A percentile compares a stretch with the other conserved stretches of the same genome.
phyloP scores from a whole-genome alignment of 768 basidiomycete genomes.

The Collybia nuda region DNA sequence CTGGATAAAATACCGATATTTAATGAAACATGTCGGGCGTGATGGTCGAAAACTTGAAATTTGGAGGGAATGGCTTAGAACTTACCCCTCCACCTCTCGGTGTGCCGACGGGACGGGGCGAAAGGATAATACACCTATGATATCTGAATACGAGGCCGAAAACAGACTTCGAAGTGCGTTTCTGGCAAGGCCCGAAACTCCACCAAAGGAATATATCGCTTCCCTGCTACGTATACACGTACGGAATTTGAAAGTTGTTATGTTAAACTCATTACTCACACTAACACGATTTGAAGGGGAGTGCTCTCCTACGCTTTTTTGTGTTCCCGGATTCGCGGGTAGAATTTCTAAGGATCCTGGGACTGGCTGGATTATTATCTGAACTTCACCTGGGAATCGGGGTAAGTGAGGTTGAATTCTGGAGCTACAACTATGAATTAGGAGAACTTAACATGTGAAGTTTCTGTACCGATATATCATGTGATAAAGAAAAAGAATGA shows the following conservation, averaged over 20 bases:
- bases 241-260: slow-evolving; percentile 21
- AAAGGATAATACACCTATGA: slow-evolving; percentile 36
- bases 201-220: slow-evolving; percentile 43
- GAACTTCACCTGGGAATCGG: slow-evolving; percentile 32
- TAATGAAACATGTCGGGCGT: slow-evolving; percentile 52
- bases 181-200: slow-evolving; percentile 16
- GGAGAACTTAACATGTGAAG: too few species aligned
- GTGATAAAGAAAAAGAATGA: slow-evolving; percentile 1
- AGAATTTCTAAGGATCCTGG: slow-evolving; percentile 58
- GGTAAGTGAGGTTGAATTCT: slow-evolving; percentile 58
- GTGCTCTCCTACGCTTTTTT: slow-evolving; percentile 55
- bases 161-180: slow-evolving; percentile 19
- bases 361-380: slow-evolving; percentile 40
- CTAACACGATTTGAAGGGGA: slow-evolving; percentile 38
- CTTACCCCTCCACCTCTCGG: slow-evolving; percentile 27
- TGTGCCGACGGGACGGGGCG: too few species aligned
- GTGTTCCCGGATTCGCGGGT: slow-evolving; percentile 78
- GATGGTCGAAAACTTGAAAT: slow-evolving; percentile 78
- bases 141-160: slow-evolving; percentile 24
- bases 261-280: not conserved
- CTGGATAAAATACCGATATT: slow-evolving; percentile 55
- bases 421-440: slow-evolving; percentile 52
- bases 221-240: slow-evolving; percentile 61
- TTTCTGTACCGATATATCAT: not conserved
- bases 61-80: slow-evolving; percentile 67